phyloP scores from a whole-genome alignment of 1,284 basidiomycete genomes.

The Trichosporon ovoides region DNA sequence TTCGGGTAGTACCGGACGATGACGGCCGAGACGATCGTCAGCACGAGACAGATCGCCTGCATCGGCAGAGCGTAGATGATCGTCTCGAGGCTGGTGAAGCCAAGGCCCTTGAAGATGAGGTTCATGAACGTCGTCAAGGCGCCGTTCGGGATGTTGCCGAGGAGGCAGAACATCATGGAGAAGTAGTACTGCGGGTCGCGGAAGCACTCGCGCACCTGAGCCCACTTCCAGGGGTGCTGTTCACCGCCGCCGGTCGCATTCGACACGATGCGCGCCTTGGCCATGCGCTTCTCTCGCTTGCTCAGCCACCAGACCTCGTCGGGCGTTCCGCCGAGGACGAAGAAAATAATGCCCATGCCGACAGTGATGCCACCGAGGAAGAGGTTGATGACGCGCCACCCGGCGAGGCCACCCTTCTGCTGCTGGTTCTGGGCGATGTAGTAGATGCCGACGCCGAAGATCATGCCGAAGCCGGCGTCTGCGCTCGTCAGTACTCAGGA shows the following conservation, averaged over 20 bases:
- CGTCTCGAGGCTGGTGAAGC: conserved; percentile 24
- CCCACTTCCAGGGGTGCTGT: conserved; percentile 24
- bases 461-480: conserved; percentile 29
- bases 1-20: conserved; percentile 18
- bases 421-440: conserved; percentile 25
- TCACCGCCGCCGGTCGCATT: conserved; percentile 20
- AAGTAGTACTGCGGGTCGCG: conserved; percentile 27
- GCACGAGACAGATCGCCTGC: conserved; percentile 19
- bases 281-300: conserved; percentile 30
- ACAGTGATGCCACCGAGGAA: conserved; percentile 36
- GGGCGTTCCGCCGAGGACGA: conserved; percentile 29
- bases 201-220: conserved; percentile 22
- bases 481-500: neutral
- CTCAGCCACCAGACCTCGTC: conserved; percentile 30
- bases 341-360: conserved; percentile 24
- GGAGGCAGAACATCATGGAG: conserved; percentile 20
- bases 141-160: conserved; percentile 29
- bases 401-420: conserved; percentile 22
- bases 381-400: conserved; percentile 35
- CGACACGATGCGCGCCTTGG: conserved; percentile 24
- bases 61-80: conserved; percentile 25
- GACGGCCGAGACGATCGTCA: conserved; percentile 16
- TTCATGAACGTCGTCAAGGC: conserved; percentile 21
- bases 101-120: conserved; percentile 15
- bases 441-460: conserved; percentile 25